Evolutionary conservation across 2,329 filamentous ascomycete species (phyloP).

Genomic region (Neopestalotiopsis rosae): DNA sequence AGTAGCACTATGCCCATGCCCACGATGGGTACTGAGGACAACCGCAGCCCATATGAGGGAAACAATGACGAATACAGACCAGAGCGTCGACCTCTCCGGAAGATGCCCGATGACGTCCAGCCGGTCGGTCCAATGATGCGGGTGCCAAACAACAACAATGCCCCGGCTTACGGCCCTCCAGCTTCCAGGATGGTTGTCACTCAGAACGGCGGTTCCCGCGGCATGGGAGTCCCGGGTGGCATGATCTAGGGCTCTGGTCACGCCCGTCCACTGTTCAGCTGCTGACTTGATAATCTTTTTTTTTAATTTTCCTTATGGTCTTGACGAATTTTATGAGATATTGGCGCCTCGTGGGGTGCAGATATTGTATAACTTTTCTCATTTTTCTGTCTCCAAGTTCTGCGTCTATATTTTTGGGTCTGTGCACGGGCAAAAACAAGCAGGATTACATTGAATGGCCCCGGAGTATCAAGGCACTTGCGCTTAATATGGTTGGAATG

Average conservation of each 20-base stretch:
- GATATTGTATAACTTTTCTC: constrained; percentile 12
- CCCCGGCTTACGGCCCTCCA: constrained; percentile 37
- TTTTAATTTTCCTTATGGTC: constrained; percentile 14
- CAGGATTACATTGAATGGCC: not conserved
- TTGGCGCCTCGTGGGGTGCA: constrained; percentile 15
- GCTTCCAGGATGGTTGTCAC: constrained; percentile 41
- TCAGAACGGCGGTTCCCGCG: constrained; percentile 29
- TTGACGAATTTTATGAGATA: constrained; percentile 11
- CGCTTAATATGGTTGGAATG: constrained; percentile 2
- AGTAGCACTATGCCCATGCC: constrained; percentile 10
- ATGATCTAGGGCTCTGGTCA: constrained; percentile 45
- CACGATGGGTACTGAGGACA: constrained; percentile 26
- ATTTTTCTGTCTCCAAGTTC: not conserved
- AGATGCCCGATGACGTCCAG: constrained; percentile 46
- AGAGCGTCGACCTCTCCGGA: constrained; percentile 48
- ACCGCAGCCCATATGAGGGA: constrained; percentile 31
- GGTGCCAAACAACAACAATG: constrained; percentile 22
- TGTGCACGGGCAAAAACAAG: not conserved
- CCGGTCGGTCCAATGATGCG: constrained; percentile 22
- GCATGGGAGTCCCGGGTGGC: constrained; percentile 44
- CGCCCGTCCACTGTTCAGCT: not conserved
- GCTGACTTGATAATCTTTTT: constrained; percentile 16
- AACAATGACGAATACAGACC: constrained; percentile 47
- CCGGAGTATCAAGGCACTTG: constrained; percentile 19
- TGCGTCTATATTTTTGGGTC: constrained; percentile 15